Base-by-base conservation (phyloP, 2,329 filamentous ascomycete species). In the Phialophora expanda region DNA sequence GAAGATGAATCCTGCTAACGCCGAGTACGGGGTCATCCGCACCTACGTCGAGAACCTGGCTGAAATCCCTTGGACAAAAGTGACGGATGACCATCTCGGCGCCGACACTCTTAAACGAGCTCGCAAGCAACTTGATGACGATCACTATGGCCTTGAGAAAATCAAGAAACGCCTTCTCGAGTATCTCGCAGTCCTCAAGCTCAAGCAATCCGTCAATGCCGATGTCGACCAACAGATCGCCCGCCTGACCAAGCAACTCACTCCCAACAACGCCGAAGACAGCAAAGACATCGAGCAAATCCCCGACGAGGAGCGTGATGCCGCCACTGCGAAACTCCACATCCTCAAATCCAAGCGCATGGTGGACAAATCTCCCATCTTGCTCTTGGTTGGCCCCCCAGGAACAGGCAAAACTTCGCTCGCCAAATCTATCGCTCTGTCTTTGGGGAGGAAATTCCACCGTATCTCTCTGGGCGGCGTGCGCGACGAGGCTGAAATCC, bases 141-240 rank as follows among this genome's bases (percentile, higher is more conserved):
- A 99, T 75, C 95, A 99, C 77, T 98, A 98, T 73, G 95, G 95
- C 0, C 82, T 99, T 14, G 93, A 98, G 68, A 96, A 94, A 78
- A 94, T 99, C 75, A 99, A 99, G 86, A 97, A 97, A 84, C 86
- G 95, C 51, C 79, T 99, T 24, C 85, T 99, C 4, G 96, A 98
- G 77, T 99, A 99, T 75, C 84, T 99, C 51, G 96, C 95, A 2
- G 95, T 99, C n/a, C 83, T 99, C 60, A 90, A 95, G 72, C 84
- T 99, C 64, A 99, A 98, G 83, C 93, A 97, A 76, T 89, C 90
- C 24, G 89, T 94, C 68, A 97, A 98, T 70, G 86, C 90, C 61
- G 89, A 91, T 60, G 83, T 97, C 20, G 90, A 97, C 61, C 86
- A 87, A 28, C 89, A 96, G 76, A 92, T 97, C 69, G 71, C 75